Percentiles rank a stretch among this genome's conserved stretches.
phyloP scores from a whole-genome alignment of 768 basidiomycete species.

The Tylopilus sp. region DNA sequence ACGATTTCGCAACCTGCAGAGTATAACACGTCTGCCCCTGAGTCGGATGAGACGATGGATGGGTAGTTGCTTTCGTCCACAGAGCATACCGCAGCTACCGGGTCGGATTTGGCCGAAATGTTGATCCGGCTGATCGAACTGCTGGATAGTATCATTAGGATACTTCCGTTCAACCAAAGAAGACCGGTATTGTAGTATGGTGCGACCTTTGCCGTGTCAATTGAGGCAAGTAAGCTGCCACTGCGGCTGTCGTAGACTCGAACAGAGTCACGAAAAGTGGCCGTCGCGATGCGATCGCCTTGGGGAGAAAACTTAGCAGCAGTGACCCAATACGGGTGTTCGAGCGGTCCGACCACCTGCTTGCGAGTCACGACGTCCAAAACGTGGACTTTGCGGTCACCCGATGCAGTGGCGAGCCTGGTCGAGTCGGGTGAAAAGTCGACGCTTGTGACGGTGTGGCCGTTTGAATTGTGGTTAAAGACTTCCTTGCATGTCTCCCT shows the following conservation, averaged over 20 bases:
- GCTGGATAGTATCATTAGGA: constrained; percentile 6
- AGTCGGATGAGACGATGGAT: constrained; percentile 8
- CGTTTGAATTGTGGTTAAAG: not conserved
- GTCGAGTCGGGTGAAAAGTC: not conserved
- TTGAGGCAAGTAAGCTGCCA: not conserved
- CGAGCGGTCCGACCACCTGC: not conserved
- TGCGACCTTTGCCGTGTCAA: constrained; percentile 1
- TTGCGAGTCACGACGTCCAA: constrained; percentile 1
- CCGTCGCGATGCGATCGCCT: constrained; percentile 8
- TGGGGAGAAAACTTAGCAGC: constrained; percentile 13
- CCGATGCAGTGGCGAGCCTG: not conserved
- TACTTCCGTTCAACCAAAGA: constrained; percentile 1
- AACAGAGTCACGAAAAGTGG: constrained; percentile 5
- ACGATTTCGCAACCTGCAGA: constrained; percentile 1
- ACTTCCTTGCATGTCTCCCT: not conserved
- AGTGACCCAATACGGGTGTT: constrained; percentile 8
- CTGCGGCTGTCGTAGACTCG: constrained; percentile 5
- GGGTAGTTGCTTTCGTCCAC: constrained; percentile 2
- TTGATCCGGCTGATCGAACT: not conserved
- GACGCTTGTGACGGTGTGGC: not conserved
- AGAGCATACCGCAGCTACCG: not conserved
- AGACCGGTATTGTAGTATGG: constrained; percentile 14
- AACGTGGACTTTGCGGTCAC: not conserved
- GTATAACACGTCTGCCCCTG: not conserved
- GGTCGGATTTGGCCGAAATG: not conserved